Percentiles rank a stretch among this genome's conserved stretches.
These are phyloP conservation scores for Russula abietina DNA, from an alignment of 768 basidiomycete species.

Conservation along the genomic window DNA sequence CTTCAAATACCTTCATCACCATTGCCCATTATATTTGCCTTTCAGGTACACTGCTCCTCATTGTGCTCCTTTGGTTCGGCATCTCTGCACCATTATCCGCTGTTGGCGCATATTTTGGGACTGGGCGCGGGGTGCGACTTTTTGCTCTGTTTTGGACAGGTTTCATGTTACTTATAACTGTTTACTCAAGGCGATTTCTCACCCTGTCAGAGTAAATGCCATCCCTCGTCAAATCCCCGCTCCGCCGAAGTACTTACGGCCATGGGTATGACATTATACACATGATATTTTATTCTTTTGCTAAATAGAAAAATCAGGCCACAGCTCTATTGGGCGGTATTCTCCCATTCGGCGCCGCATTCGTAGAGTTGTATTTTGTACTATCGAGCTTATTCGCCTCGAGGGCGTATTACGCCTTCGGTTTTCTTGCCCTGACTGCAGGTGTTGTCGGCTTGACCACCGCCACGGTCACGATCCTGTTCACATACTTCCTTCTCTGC, in stretches of 20 bases:
- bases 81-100: slow-evolving; percentile 88
- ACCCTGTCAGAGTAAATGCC: slow-evolving; percentile 84
- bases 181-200: slow-evolving; percentile 49
- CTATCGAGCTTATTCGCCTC: slow-evolving; percentile 89
- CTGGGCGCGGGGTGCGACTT: slow-evolving; percentile 71
- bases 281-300: neutral
- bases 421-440: slow-evolving; percentile 85
- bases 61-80: slow-evolving; percentile 86
- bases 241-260: slow-evolving; percentile 72
- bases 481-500: slow-evolving; percentile 87
- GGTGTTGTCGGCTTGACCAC: slow-evolving; percentile 79
- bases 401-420: slow-evolving; percentile 92
- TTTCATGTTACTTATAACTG: slow-evolving; percentile 17
- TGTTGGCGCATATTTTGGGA: slow-evolving; percentile 80
- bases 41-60: slow-evolving; percentile 74
- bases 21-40: neutral
- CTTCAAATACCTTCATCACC: neutral
- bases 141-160: neutral
- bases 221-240: slow-evolving; percentile 97
- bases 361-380: slow-evolving; percentile 91
- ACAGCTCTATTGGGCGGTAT: slow-evolving; percentile 82
- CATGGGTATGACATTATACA: slow-evolving; percentile 50
- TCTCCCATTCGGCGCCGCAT: slow-evolving; percentile 91
- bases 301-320: slow-evolving; percentile 34
- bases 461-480: slow-evolving; percentile 84